A percentile compares a stretch with the other conserved stretches of the same genome.
phyloP scores from a whole-genome alignment of 1,284 basidiomycete genomes.

The Marasmius sp. region DNA sequence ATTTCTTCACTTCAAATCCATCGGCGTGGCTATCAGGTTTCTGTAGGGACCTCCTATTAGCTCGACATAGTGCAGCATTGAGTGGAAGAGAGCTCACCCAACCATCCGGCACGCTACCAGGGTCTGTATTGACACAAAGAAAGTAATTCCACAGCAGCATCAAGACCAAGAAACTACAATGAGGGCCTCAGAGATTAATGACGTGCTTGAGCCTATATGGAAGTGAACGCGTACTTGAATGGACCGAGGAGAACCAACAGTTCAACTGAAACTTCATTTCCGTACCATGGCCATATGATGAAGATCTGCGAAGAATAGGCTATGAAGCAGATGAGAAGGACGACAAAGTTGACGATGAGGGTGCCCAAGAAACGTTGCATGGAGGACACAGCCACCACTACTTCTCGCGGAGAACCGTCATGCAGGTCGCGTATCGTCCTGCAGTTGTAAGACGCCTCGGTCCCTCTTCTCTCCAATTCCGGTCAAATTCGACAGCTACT shows the following conservation, averaged over 20 bases:
- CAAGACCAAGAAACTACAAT: slow-evolving; percentile 64
- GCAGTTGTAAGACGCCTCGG: slow-evolving; percentile 3
- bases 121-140: slow-evolving; percentile 77
- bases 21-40: slow-evolving; percentile 71
- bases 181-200: background rate
- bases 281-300: slow-evolving; percentile 92
- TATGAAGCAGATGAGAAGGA: slow-evolving; percentile 84
- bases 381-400: slow-evolving; percentile 15
- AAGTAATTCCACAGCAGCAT: slow-evolving; percentile 88
- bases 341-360: slow-evolving; percentile 69
- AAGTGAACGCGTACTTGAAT: slow-evolving; percentile 74
- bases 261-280: slow-evolving; percentile 65
- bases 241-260: slow-evolving; percentile 75
- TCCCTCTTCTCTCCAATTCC: slow-evolving; percentile 5
- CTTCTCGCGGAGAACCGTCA: slow-evolving; percentile 11
- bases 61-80: slow-evolving; percentile 5
- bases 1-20: slow-evolving; percentile 85
- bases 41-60: slow-evolving; percentile 36
- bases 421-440: slow-evolving; percentile 15
- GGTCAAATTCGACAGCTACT: slow-evolving; percentile 20
- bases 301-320: slow-evolving; percentile 87
- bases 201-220: slow-evolving; percentile 6
- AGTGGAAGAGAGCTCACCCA: slow-evolving; percentile 60
- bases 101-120: slow-evolving; percentile 76
- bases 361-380: slow-evolving; percentile 50